Evolutionary conservation across 768 basidiomycete genomes (phyloP), one percentile per base, ranked within the genome.

Genomic region (Tulasnella sp.): DNA sequence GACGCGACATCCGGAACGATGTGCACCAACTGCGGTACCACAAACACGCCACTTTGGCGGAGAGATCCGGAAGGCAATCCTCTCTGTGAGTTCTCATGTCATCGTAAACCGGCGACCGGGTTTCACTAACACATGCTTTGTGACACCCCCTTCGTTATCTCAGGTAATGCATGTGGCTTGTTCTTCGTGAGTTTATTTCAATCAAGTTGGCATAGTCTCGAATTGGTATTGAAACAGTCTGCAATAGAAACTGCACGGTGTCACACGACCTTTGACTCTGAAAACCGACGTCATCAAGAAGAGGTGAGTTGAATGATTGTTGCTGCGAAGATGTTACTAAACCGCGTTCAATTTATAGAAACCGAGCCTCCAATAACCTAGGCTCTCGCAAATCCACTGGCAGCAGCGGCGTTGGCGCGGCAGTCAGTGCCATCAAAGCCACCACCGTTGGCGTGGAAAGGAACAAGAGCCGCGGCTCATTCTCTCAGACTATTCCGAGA

Each of bases 201-300:
- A 23, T n/a, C 1, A 19, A 50, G 38, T 55, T 58, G 45, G 9
- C 13, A 24, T 41, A 32, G 17, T 56, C n/a, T 15, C 44, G 27
- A 19, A 34, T 53, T 7, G 5, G 32, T 55, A 13, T 11, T 55
- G 32, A 42, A 54, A 15, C 26, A 34, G 21, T 32, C 27, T 44
- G 24, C 15, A 59, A 34, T 65, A 94, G 89, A 97, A 97, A 83
- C 75, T 98, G 41, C 95, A 98, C 67, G 92, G 92, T 49, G 93
- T 97, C 51, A 88, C 93, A 4, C 81, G 95, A 56, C 95, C 95
- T 7, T 75, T 95, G 64, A 94, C 92, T 41, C 79, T 98, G 63
- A 96, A 96, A 79, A 97, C 94, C 44, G 91, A 97, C 70, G 86
- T 94, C 48, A 96, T 95, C 73, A 96, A 97, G 83, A 97, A 96